These are phyloP conservation scores for Podospora pseudocomata DNA, from an alignment of 495 filamentous ascomycete genomes.

Conservation along the genomic window DNA sequence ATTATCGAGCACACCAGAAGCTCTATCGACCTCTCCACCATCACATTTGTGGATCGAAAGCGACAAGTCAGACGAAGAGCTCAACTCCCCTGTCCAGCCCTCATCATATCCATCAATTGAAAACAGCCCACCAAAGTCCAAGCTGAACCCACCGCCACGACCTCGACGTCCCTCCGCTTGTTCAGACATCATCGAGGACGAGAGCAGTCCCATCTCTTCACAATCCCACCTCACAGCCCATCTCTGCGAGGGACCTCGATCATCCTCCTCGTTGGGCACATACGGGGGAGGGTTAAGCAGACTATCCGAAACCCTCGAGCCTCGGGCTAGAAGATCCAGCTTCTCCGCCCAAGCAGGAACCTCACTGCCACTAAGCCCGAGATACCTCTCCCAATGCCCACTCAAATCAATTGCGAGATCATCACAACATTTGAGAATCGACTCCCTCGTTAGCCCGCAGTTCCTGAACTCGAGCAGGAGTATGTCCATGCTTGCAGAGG, in stretches of 20 bases:
- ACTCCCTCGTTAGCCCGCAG: constrained; percentile 26
- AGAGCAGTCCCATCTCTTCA: background rate
- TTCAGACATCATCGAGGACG: background rate
- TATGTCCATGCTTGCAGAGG: constrained; percentile 55
- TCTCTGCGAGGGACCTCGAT: constrained; percentile 17
- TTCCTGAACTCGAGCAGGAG: constrained; percentile 46
- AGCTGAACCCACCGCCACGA: constrained; percentile 1
- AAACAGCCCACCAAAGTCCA: background rate
- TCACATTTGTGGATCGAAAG: constrained; percentile 15
- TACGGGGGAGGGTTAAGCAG: constrained; percentile 13
- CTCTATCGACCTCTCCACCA: constrained; percentile 28
- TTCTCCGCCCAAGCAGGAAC: constrained; percentile 20
- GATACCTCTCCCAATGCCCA: constrained; percentile 21
- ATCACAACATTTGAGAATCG: constrained; percentile 30
- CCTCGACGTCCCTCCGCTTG: constrained; percentile 4
- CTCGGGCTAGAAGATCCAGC: constrained; percentile 23
- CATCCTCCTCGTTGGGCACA: constrained; percentile 25
- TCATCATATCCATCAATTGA: background rate
- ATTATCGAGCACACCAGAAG: constrained; percentile 24
- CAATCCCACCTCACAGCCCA: background rate
- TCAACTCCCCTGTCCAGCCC: background rate
- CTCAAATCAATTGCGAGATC: constrained; percentile 28
- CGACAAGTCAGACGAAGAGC: constrained; percentile 5
- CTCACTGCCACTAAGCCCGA: constrained; percentile 9
- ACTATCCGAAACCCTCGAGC: background rate